Base-by-base conservation (phyloP, 1,139 yeast genomes). In the Magnusiomyces suaveolens region DNA sequence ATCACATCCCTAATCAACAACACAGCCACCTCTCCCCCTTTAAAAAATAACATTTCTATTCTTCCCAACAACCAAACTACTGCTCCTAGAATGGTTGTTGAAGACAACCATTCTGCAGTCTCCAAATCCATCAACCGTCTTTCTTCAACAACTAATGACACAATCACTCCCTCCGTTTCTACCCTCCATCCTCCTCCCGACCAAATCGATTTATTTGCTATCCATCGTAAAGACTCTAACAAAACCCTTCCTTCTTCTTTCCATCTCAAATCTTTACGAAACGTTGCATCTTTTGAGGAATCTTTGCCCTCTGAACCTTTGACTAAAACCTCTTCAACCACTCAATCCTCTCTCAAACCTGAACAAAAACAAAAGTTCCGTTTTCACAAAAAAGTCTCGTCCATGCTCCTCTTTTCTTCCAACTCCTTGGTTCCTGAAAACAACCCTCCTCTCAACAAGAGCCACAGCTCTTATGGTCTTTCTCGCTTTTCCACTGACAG, bases 91-190 rank as follows among this genome's bases (percentile, higher is more conserved):
- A 29, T 29, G 6, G 6, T 29, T 29, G 33, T 29, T 29, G 33
- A 29, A 29, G 33, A 29, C 38, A 6, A 10, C 21, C 26, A 43
- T 6, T 12, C 23, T 25, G 4, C 4, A 10, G 25, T 25, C 25
- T 10, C 36, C 14, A 49, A 53, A 25, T 47, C 51, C 12, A 12
- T 47, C 26, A 50, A 53, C 29, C 26, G 56, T 1, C 33, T 53
- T 23, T 53, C 56, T 6, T 46, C 53, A 2, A 32, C 51, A n/a
- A 53, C 56, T 4, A 53, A 53, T 44, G 56, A 53, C 23, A 53
- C 56, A 23, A 50, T 53, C 18, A 53, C 56, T 14, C 56, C 56
- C 10, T 50, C 56, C 20, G 44, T 43, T 18, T 44, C 50, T 18
- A 18, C 14, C 6, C n/a, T n/a, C n/a, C n/a, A n/a, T n/a, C 33